phyloP scores from a whole-genome alignment of 148 eudicot species.

The Dysphania ambrosioides region DNA sequence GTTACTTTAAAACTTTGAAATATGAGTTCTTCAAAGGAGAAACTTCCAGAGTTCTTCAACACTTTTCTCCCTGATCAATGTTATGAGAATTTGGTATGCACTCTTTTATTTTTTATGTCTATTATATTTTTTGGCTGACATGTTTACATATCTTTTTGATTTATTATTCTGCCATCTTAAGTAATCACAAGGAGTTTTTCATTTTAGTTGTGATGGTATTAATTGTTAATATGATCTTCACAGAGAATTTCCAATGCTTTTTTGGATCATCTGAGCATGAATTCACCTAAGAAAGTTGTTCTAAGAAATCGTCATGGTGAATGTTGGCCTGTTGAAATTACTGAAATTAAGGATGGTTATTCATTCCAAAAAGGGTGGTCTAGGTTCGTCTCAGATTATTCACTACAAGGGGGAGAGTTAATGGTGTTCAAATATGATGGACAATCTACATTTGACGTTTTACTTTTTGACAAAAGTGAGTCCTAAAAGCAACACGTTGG shows the following conservation, averaged over 20 bases:
- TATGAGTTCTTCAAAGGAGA: constrained; percentile 21
- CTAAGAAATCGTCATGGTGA: neutral
- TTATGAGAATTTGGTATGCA: constrained; percentile 12
- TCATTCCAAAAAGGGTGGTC: constrained; percentile 23
- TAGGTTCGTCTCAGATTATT: constrained; percentile 14
- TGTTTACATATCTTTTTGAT: no score
- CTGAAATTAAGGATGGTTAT: neutral
- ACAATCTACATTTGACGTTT: constrained; percentile 8
- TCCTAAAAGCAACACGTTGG: constrained; percentile 13
- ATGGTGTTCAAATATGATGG: constrained; percentile 26
- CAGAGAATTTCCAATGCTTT: constrained; percentile 29
- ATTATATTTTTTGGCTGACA: neutral
- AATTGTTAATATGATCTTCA: neutral
- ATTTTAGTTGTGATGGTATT: neutral
- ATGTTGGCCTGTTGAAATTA: constrained; percentile 16
- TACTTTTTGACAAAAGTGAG: constrained; percentile 7
- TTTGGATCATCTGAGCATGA: neutral
- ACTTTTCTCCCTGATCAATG: constrained; percentile 13
- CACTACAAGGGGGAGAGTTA: constrained; percentile 22
- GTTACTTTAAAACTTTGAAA: neutral
- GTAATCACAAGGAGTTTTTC: neutral
- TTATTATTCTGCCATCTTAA: neutral
- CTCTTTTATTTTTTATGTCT: neutral
- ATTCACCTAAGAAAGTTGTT: constrained; percentile 7
- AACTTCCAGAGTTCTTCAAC: constrained; percentile 18